Evolutionary conservation across 805 yeast genomes (phyloP), one percentile per base, ranked within the genome.

Genomic region (Nakazawaea populi): DNA sequence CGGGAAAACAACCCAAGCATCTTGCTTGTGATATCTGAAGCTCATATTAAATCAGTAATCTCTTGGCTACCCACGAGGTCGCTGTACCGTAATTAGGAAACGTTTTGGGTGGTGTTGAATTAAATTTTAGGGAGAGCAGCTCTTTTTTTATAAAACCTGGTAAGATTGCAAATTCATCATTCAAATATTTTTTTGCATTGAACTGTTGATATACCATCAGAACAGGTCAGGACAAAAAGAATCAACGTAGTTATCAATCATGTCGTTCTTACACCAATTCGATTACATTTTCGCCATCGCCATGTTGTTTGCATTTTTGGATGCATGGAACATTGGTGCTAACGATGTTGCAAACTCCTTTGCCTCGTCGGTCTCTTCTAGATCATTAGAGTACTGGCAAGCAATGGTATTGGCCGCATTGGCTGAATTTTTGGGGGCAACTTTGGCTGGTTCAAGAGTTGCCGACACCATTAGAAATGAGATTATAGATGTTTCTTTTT

Each of bases 261-360:
- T 12, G 37, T 68, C 70, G 67, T 67, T 64, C 50, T 67, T 76
- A 54, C 77, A 73, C 52, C 80, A 82, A 59, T 85, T 81, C 60
- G 87, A 83, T 65, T 85, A 83, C 61, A 72, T 85, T 62, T 80
- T 85, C 61, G 91, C 89, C 14, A 74, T 83, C 54, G 80, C 80
- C 42, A 74, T 83, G 75, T 65, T 85, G 54, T 84, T 85, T 66
- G 90, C 89, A 53, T 83, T 82, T 71, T 70, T 85, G 57, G 90
- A 85, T 67, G 91, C 90, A 4, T 85, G 81, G 76, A 85, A 84
- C 64, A 85, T 84, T 58, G 91, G 91, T 47, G 92, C 91, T 32
- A 85, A 86, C 61, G 92, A 85, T 71, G 89, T 85, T 52, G 85
- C 91, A 12, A 85, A 86, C 71, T 85, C 92, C 1, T 85, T 83